phyloP scores from a whole-genome alignment of 163 green algal species.

The Trebouxia gelatinosa region DNA sequence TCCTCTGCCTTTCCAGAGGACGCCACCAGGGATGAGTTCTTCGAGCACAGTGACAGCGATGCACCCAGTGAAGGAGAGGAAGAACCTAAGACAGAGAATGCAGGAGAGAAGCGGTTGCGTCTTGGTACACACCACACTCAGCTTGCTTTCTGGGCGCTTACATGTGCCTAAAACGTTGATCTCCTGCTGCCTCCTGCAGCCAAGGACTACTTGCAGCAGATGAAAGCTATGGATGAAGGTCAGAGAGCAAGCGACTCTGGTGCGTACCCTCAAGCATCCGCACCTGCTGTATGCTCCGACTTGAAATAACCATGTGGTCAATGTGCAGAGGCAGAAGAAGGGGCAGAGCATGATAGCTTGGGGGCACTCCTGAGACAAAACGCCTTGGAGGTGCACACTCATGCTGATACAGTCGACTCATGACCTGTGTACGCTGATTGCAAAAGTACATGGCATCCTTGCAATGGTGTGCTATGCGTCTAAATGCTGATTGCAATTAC shows the following conservation, averaged over 20 bases:
- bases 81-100: slow-evolving; percentile 1
- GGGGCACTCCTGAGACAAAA: slow-evolving; percentile 10
- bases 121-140: slow-evolving; percentile 2
- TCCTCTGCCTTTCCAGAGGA: slow-evolving; percentile 1
- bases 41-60: slow-evolving; percentile 9
- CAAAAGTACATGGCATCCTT: neutral
- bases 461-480: neutral
- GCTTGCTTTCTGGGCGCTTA: neutral
- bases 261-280: neutral
- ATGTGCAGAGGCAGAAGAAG: slow-evolving; percentile 5
- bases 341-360: slow-evolving; percentile 5
- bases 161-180: neutral
- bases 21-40: slow-evolving; percentile 2
- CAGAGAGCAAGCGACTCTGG: neutral
- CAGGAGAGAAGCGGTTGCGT: slow-evolving; percentile 21
- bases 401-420: neutral
- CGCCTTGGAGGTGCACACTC: slow-evolving; percentile 18
- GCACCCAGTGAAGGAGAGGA: slow-evolving; percentile 2
- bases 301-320: neutral
- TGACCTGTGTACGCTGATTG: neutral
- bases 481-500: neutral
- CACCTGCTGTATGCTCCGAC: neutral
- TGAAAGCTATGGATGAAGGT: neutral
- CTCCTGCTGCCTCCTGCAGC: neutral
- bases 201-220: slow-evolving; percentile 26